Evolutionary conservation across 495 filamentous ascomycete genomes (phyloP).

Genomic region (Neurospora pannonica): DNA sequence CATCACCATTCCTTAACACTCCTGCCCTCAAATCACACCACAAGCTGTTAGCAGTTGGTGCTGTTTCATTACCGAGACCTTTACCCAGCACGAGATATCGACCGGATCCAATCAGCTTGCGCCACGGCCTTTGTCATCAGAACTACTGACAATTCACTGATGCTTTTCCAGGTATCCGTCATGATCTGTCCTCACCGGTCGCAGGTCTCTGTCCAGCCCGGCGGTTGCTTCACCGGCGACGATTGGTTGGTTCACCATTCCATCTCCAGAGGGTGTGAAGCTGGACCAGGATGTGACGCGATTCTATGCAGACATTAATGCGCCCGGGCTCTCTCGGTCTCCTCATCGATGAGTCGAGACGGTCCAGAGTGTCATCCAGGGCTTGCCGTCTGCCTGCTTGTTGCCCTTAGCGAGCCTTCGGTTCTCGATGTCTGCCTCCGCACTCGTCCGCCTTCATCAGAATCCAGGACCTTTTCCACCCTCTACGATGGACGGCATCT

Average conservation of each 20-base stretch:
- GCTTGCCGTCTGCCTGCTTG: background rate
- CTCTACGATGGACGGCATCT: background rate
- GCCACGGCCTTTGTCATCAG: background rate
- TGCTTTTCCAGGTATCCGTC: slow-evolving; percentile 1
- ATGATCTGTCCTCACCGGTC: slow-evolving; percentile 13
- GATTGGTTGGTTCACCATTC: slow-evolving; percentile 18
- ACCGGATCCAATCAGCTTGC: background rate
- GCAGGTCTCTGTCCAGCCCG: slow-evolving; percentile 7
- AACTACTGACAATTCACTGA: background rate
- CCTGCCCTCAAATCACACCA: background rate
- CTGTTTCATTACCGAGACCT: background rate
- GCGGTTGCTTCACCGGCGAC: background rate
- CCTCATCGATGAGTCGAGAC: background rate
- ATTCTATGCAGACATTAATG: background rate
- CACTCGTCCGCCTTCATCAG: background rate
- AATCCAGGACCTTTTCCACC: background rate
- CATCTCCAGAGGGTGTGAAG: slow-evolving; percentile 15
- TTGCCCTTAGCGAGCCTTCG: background rate
- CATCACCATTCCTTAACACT: background rate
- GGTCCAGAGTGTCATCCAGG: background rate
- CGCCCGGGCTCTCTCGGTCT: background rate
- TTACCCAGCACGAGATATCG: background rate
- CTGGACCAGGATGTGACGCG: slow-evolving; percentile 11
- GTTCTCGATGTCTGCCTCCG: background rate
- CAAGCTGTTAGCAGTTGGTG: background rate